phyloP scores from a whole-genome alignment of 2,329 filamentous ascomycete species.

The Paraphaeosphaeria minitans region DNA sequence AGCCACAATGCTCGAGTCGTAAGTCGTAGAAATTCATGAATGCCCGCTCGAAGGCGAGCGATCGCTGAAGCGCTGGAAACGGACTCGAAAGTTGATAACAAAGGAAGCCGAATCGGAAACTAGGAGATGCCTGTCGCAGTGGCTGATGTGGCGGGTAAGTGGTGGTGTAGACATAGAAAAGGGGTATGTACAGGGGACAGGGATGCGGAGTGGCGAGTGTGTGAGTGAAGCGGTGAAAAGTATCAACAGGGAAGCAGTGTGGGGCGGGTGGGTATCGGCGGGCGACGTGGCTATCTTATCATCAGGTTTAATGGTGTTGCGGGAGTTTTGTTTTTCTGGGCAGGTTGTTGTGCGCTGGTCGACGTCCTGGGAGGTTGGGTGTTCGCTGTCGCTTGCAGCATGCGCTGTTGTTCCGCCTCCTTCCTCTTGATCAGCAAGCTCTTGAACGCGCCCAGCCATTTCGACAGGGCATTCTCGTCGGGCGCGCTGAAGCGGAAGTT shows the following conservation, averaged over 20 bases:
- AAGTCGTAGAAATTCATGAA: conserved; percentile 12
- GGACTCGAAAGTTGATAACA: background rate
- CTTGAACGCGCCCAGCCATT: conserved; percentile 89
- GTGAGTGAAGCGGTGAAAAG: background rate
- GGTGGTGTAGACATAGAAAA: conserved; percentile 12
- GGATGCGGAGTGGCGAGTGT: background rate
- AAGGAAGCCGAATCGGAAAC: background rate
- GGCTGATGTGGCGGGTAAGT: background rate
- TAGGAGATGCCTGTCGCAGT: background rate
- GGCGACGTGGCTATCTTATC: conserved; percentile 2
- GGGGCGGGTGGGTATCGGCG: background rate
- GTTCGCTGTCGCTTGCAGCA: conserved; percentile 20
- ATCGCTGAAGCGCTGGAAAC: conserved; percentile 1
- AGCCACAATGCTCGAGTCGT: conserved; percentile 9
- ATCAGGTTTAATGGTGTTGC: background rate
- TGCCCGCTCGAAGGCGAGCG: background rate
- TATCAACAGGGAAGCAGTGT: background rate
- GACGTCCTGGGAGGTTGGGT: conserved; percentile 17
- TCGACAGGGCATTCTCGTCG: conserved; percentile 81
- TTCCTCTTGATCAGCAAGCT: conserved; percentile 76
- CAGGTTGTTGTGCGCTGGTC: conserved; percentile 5
- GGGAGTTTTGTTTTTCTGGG: background rate
- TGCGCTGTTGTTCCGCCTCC: conserved; percentile 50
- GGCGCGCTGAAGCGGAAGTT: conserved; percentile 62
- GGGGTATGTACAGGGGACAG: conserved; percentile 13